Evolutionary conservation across 148 eudicot species (phyloP).

Genomic region (Fallopia convolvulus): DNA sequence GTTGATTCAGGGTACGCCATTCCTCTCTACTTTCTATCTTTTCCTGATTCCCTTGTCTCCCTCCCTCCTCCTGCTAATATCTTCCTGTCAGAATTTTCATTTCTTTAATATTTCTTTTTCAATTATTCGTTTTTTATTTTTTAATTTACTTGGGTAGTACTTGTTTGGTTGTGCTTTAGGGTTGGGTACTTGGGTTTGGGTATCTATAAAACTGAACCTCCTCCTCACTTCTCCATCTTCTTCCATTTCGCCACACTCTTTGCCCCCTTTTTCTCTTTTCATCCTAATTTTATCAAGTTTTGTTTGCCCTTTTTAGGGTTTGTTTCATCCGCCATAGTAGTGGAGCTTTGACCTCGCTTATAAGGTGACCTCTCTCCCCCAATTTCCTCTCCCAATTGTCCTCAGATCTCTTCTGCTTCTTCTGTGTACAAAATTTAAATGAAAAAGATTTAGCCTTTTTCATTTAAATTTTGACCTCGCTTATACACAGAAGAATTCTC

Average conservation of each 20-base stretch:
- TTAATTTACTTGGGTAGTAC: background rate
- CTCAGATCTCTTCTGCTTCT: background rate
- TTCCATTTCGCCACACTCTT: background rate
- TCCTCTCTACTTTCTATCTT: background rate
- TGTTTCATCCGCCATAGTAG: background rate
- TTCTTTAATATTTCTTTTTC: background rate
- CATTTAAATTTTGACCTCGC: too few relatives aligned
- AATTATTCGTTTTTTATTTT: background rate
- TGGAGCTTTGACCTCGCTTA: background rate
- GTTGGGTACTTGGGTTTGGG: background rate
- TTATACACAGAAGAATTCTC: background rate
- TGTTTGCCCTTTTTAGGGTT: background rate
- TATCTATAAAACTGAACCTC: background rate
- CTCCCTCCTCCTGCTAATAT: constrained; percentile 1
- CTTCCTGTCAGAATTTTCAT: background rate
- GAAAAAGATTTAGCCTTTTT: background rate
- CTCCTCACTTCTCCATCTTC: background rate
- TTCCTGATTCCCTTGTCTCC: constrained; percentile 5
- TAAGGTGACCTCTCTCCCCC: background rate
- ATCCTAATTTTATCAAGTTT: background rate
- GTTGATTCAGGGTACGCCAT: background rate
- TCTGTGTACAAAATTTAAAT: background rate
- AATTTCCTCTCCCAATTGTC: background rate
- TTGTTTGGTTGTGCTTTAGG: constrained; percentile 7
- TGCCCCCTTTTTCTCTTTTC: background rate